Evolutionary conservation across 495 filamentous ascomycete genomes (phyloP).

Genomic region (Penicilliopsis zonata): DNA sequence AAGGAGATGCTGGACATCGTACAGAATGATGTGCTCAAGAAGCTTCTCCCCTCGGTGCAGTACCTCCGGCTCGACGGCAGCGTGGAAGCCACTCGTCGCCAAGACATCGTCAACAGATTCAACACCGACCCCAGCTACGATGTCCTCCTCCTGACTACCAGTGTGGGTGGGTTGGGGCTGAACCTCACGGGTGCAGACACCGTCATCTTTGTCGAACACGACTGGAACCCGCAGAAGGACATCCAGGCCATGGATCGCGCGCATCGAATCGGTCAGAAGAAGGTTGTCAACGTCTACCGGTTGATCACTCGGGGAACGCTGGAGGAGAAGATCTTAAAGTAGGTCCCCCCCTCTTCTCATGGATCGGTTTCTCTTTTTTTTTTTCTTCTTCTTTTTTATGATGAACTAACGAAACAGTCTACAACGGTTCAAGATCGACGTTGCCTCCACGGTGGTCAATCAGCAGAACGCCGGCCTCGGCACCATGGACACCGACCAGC

Average conservation of each 20-base stretch:
- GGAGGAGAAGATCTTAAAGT: constrained; percentile 96
- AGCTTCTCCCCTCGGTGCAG: constrained; percentile 74
- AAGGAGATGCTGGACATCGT: constrained; percentile 99
- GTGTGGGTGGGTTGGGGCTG: constrained; percentile 85
- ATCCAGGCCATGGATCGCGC: constrained; percentile 98
- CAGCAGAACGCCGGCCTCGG: constrained; percentile 93
- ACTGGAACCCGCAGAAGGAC: constrained; percentile 99
- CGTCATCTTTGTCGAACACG: constrained; percentile 98
- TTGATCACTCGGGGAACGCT: constrained; percentile 89
- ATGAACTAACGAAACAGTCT: constrained; percentile 39
- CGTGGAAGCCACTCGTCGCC: constrained; percentile 79
- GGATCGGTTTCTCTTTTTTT: background rate
- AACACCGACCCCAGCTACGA: constrained; percentile 96
- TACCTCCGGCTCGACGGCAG: constrained; percentile 85
- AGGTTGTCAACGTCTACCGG: constrained; percentile 98
- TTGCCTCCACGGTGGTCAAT: constrained; percentile 94
- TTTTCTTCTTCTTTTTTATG: background rate
- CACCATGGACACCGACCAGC: constrained; percentile 96
- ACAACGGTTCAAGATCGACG: constrained; percentile 99
- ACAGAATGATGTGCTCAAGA: constrained; percentile 77
- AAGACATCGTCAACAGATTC: constrained; percentile 97
- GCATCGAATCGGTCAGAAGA: constrained; percentile 97
- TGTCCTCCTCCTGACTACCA: constrained; percentile 82
- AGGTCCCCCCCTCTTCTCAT: constrained; percentile 17
- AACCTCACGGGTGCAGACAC: constrained; percentile 97